Evolutionary conservation across 495 filamentous ascomycete species (phyloP), one percentile per base, ranked within the genome.

Genomic region (Pseudomonodictys pantanalensis): DNA sequence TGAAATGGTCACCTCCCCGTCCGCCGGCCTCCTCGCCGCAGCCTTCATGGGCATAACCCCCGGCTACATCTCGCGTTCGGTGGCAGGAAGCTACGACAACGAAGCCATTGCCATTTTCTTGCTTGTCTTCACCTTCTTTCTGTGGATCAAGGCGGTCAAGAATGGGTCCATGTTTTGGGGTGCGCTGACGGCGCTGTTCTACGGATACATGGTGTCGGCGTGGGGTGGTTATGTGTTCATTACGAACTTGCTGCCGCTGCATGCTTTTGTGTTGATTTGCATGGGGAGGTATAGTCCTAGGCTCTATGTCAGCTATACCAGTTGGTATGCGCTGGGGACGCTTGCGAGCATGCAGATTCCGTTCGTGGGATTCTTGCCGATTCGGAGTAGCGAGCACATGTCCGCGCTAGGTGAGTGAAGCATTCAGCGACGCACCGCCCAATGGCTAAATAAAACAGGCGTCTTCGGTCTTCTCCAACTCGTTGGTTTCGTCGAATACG

Each of bases 161-260:
- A 84, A 88, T 60, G 95, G 95, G 25, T 97, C 92, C 17, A 87
- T 91, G 53, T 88, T 96, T 73, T 99, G 92, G 92, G 93, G 90
- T 49, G 92, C 89, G 15, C 78, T 97, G 60, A 92, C 92, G 59
- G 95, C 95, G 32, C 76, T 99, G 57, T 99, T 96, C 77, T 99
- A 99, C 73, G 95, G 95, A 56, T 99, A 99, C 81, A 99, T 99
- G 95, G 95, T 99, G 35, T 91, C 92, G 51, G 93, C 95, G 30
- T 99, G 95, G 95, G 95, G 95, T 78, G 95, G 95, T 71, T 99
- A 99, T 73, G 95, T 97, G 62, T 99, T 99, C 81, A 99, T 99
- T 69, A 99, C 95, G 60, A 97, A 96, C 69, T 77, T 99, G 72
- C 86, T 99, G 39, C 95, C 95, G 33, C 84, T 99, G 46, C 95